Evolutionary conservation across 2,329 filamentous ascomycete species (phyloP).

Genomic region (Chlorencoelia australis): DNA sequence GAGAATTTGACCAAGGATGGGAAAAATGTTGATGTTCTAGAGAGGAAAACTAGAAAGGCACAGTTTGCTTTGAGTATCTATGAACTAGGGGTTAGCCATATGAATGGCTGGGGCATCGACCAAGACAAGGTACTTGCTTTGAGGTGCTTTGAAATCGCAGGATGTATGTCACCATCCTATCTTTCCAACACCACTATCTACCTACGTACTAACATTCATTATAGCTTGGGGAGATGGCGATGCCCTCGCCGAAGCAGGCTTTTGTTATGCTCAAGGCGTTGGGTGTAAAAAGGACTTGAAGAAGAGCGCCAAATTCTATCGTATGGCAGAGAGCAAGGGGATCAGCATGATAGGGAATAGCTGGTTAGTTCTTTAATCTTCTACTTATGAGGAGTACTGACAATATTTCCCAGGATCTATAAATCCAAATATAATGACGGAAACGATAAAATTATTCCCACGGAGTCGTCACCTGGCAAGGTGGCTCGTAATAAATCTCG

Average conservation of each 20-base stretch:
- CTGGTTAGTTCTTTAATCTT: conserved; percentile 55
- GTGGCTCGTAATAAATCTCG: conserved; percentile 56
- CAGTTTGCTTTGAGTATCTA: conserved; percentile 95
- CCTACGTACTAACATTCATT: conserved; percentile 20
- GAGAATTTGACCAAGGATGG: conserved; percentile 56
- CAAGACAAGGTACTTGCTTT: conserved; percentile 83
- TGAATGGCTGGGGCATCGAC: conserved; percentile 96
- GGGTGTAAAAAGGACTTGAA: conserved; percentile 95
- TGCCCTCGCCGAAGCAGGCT: conserved; percentile 86
- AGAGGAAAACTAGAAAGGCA: conserved; percentile 75
- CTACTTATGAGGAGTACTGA: neutral
- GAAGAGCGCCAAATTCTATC: conserved; percentile 85
- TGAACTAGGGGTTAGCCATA: conserved; percentile 89
- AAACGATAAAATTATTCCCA: conserved; percentile 24
- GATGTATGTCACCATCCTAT: conserved; percentile 44
- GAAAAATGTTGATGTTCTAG: conserved; percentile 52
- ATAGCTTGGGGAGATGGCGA: conserved; percentile 87
- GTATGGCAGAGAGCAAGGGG: conserved; percentile 81
- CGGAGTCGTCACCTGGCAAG: conserved; percentile 16
- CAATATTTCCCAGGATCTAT: conserved; percentile 62
- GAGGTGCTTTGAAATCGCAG: conserved; percentile 93
- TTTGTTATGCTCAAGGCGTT: conserved; percentile 88
- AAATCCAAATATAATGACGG: conserved; percentile 85
- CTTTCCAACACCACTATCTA: no score
- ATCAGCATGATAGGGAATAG: conserved; percentile 98